Base-by-base conservation (phyloP, 768 basidiomycete species). In the Agrocybe praecox region DNA sequence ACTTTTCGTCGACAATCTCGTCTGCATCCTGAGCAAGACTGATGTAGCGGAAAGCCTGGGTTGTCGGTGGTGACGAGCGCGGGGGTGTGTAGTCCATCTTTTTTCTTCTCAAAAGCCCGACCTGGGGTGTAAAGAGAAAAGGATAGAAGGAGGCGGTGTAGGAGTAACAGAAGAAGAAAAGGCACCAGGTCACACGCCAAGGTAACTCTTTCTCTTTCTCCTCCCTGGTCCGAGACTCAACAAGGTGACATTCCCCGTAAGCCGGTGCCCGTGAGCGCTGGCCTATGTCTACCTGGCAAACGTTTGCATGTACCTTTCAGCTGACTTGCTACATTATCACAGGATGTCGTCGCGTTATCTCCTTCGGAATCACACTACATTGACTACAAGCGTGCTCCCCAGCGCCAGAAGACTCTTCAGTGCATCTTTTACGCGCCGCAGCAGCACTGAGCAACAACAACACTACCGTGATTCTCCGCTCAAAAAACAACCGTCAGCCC, bases 401-500 rank as follows among this genome's bases (percentile, higher is more conserved):
- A 40, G 36, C 36, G 12, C 36, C n/a, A 40, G 36, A 40, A 40
- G 36, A n/a, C 36, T 6, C 5, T 40, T 40, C 36, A 40, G 36
- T 14, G 36, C 36, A 5, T 6, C 36, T 4, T 40, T 40, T 14
- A 4, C 5, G 36, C 36, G 14, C 14, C 36, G 36, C 36, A 40
- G 36, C 57, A 40, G 54, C 52, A 56, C 34, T 62, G 26, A 53
- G 56, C 53, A 62, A 61, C 53, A 24, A 49, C 24, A 64, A 63
- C 55, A 57, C 57, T 54, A 52, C 65, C 32, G 42, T 49, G 55
- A 36, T 59, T 33, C 42, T 53, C 51, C 52, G 26, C 19, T 12
- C 21, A 23, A 51, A 64, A 58, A 66, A 45, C 62, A 63, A 6
- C 75, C 69, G 54, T 84, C 81, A 26, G 72, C 77, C 49, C 88